Evolutionary conservation across 2,329 filamentous ascomycete species (phyloP), one percentile per base, ranked within the genome.

Genomic region (Ophiosphaerella herpotricha): DNA sequence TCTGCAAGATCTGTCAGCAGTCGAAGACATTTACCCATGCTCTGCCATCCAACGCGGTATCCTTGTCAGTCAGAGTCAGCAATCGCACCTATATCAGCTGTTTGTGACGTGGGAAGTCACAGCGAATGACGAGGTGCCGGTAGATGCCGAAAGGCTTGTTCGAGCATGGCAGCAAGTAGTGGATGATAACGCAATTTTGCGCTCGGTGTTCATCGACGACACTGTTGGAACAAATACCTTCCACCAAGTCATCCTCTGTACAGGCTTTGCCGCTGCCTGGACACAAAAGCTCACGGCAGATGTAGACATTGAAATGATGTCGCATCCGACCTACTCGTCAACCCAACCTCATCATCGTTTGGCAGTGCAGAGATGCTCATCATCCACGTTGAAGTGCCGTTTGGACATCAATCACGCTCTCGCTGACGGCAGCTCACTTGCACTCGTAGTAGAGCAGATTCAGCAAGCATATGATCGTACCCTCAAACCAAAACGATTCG

Each of bases 401-500:
- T 34, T 61, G 3, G 60, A 61, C 24, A 63, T 63, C 18, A 57
- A 39, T 43, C 60, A 63, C 34, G 45, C 47, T n/a, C 26, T 63
- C 23, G 51, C 60, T 9, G 60, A 63, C 24, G 60, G 50, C 4
- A 31, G 38, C 29, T 59, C 60, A 1, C 34, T 48, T 14, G 32
- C 39, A 4, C 38, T 59, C 7, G 32, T 63, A 11, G 39, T 55
- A 13, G 34, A 36, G 1, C 55, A 61, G 29, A 35, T 55, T 5
- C n/a, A 26, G 5, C 37, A 41, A 13, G 60, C 58, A 6, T 61
- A 61, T 38, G 31, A 46, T 26, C 47, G 44, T 7, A 21, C 37
- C 13, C 42, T 51, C 12, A n/a, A 18, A 21, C 23, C 33, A 11
- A 32, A 24, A 3, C 37, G 50, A 11, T 48, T 55, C 4, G 45